Conservation (phyloP, 2,329 filamentous ascomycete genomes). For the Diplodia corticola region DNA sequence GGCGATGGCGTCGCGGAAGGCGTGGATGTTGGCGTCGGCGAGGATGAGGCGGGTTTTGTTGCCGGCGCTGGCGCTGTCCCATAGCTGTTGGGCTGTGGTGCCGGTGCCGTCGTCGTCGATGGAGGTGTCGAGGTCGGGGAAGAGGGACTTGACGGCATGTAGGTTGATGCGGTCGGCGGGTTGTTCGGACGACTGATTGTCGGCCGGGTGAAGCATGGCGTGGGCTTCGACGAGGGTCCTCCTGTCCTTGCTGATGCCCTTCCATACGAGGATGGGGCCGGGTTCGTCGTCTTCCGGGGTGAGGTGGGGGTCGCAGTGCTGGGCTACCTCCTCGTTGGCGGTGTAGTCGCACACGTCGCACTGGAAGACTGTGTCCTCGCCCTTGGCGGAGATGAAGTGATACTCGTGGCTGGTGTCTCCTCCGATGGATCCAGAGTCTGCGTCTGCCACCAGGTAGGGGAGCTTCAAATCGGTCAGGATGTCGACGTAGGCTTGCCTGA, state of each 20-base stretch:
- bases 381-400: slow-evolving; percentile 75
- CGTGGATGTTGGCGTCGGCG: slow-evolving; percentile 7
- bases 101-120: slow-evolving; percentile 55
- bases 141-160: slow-evolving; percentile 65
- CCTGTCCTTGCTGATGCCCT: slow-evolving; percentile 67
- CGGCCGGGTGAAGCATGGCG: slow-evolving; percentile 48
- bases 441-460: slow-evolving; percentile 80
- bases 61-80: background rate
- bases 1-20: slow-evolving; percentile 28
- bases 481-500: slow-evolving; percentile 69
- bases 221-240: slow-evolving; percentile 65
- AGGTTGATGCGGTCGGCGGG: slow-evolving; percentile 48
- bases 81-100: slow-evolving; percentile 36
- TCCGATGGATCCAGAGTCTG: slow-evolving; percentile 95
- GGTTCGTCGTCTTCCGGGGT: background rate
- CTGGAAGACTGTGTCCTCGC: slow-evolving; percentile 81
- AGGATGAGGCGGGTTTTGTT: slow-evolving; percentile 2
- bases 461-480: slow-evolving; percentile 83
- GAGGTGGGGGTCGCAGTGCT: slow-evolving; percentile 33
- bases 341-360: slow-evolving; percentile 74
- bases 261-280: slow-evolving; percentile 48
- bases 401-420: slow-evolving; percentile 93
- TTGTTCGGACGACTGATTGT: slow-evolving; percentile 25
- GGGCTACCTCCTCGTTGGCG: slow-evolving; percentile 84
- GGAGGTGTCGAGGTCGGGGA: slow-evolving; percentile 69